These are phyloP conservation scores for Micractinium sp. DNA, from an alignment of 139 green algal genomes.

Conservation along the genomic window DNA sequence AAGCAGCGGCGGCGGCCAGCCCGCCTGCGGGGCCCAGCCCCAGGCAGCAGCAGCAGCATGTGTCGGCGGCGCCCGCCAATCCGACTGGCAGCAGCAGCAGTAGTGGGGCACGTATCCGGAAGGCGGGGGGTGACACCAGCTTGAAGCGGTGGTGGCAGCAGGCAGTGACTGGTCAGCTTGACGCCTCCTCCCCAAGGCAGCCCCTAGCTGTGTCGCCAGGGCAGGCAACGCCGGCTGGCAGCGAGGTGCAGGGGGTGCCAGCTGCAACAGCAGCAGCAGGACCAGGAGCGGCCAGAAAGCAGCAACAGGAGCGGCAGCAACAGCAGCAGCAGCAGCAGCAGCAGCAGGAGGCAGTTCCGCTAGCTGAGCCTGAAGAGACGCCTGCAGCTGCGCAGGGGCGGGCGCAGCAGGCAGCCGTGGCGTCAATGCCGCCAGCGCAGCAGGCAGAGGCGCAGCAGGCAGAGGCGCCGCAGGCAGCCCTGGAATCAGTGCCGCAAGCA, in stretches of 20 bases:
- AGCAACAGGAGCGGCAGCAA: too few relatives aligned
- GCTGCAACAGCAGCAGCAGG: too few relatives aligned
- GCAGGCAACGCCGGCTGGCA: neutral
- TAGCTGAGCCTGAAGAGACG: neutral
- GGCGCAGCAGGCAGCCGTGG: neutral
- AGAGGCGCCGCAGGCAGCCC: neutral
- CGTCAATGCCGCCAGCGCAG: neutral
- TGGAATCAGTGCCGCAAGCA: neutral
- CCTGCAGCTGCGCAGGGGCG: neutral
- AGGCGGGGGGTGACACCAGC: neutral
- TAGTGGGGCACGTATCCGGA: neutral
- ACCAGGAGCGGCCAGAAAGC: too few relatives aligned
- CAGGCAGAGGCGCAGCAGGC: neutral
- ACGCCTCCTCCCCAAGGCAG: neutral
- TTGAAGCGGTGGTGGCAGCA: conserved; percentile 1
- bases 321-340: neutral
- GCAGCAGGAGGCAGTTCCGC: neutral
- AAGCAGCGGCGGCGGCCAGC: neutral
- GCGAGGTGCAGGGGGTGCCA: neutral
- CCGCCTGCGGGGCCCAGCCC: too few relatives aligned
- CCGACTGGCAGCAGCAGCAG: neutral
- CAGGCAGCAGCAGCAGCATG: neutral
- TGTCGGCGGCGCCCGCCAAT: too few relatives aligned
- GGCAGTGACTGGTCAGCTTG: neutral
- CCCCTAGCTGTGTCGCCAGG: neutral